Percentiles rank a stretch among this genome's conserved stretches.
phyloP scores from a whole-genome alignment of 192 early-diverging fungal genomes.

The Diversispora epigaea region DNA sequence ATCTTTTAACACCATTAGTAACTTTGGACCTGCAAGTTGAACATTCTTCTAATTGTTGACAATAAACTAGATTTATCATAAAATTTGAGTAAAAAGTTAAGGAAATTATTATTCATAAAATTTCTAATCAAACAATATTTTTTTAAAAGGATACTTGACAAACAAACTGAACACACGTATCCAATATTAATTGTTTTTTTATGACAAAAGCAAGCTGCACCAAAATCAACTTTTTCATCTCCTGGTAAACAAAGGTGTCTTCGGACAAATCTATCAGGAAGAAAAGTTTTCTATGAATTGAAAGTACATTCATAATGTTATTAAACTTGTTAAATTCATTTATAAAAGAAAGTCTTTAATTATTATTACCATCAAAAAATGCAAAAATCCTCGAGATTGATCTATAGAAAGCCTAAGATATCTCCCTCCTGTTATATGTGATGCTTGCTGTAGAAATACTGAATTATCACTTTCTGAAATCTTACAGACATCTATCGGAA shows the following conservation, averaged over 20 bases:
- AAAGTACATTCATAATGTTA: background rate
- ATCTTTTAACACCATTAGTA: too few relatives aligned
- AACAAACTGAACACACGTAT: constrained; percentile 97
- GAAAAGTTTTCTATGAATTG: constrained; percentile 61
- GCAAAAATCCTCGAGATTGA: constrained; percentile 70
- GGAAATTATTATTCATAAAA: background rate
- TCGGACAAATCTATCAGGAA: constrained; percentile 79
- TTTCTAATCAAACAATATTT: background rate
- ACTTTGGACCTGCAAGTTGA: background rate
- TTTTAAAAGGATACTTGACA: constrained; percentile 75
- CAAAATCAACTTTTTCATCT: constrained; percentile 84
- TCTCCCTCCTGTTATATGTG: constrained; percentile 82
- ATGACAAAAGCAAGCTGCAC: constrained; percentile 97
- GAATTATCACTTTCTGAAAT: constrained; percentile 67
- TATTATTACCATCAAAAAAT: constrained; percentile 77
- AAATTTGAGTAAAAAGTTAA: background rate
- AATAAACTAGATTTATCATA: background rate
- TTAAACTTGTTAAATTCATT: too few relatives aligned
- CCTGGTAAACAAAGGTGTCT: constrained; percentile 70
- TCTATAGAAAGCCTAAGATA: constrained; percentile 65
- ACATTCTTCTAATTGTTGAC: background rate
- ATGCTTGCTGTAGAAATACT: constrained; percentile 91
- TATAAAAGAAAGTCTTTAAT: background rate
- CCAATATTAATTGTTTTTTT: constrained; percentile 89
- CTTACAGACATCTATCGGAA: constrained; percentile 90